These are phyloP conservation scores for Penicillium maclennaniae DNA, from an alignment of 495 filamentous ascomycete genomes.

Conservation along the genomic window DNA sequence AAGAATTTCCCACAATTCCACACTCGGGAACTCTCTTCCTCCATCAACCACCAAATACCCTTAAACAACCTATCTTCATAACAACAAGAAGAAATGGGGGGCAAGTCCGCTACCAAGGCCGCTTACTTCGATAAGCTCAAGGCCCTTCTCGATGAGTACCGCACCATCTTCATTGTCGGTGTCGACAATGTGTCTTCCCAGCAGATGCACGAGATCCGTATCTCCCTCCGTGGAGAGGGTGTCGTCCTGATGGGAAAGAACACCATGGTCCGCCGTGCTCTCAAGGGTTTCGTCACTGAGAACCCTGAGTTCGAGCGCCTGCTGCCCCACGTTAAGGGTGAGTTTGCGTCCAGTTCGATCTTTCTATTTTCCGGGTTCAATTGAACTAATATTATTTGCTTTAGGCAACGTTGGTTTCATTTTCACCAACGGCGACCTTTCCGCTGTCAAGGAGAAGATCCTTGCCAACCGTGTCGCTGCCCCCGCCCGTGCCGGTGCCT, in stretches of 20 bases:
- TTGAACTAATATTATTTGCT: conserved; percentile 3
- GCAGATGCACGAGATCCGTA: conserved; percentile 99
- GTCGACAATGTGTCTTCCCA: conserved; percentile 97
- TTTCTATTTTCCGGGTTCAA: not conserved
- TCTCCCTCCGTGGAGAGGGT: conserved; percentile 78
- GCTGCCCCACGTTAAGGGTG: conserved; percentile 86
- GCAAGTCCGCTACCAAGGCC: conserved; percentile 89
- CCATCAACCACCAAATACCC: conserved; percentile 51
- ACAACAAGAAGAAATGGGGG: conserved; percentile 97
- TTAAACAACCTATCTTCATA: conserved; percentile 97
- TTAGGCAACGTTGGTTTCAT: conserved; percentile 95
- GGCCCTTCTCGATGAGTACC: conserved; percentile 84
- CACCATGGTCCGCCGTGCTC: conserved; percentile 97
- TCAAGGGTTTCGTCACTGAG: conserved; percentile 90
- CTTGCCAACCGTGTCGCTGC: conserved; percentile 95
- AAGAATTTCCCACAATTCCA: conserved; percentile 31
- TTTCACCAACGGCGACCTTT: conserved; percentile 97
- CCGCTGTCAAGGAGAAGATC: conserved; percentile 87
- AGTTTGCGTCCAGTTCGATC: conserved; percentile 3
- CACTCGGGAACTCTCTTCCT: conserved; percentile 12
- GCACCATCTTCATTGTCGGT: conserved; percentile 92
- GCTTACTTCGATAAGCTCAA: conserved; percentile 99
- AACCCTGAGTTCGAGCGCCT: conserved; percentile 96
- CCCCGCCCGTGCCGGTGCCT: conserved; percentile 92
- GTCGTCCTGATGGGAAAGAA: conserved; percentile 99